Percentiles rank a stretch among this genome's conserved stretches.
Conservation (phyloP, 2,329 filamentous ascomycete genomes). For the Tricladium varicosporioides region DNA sequence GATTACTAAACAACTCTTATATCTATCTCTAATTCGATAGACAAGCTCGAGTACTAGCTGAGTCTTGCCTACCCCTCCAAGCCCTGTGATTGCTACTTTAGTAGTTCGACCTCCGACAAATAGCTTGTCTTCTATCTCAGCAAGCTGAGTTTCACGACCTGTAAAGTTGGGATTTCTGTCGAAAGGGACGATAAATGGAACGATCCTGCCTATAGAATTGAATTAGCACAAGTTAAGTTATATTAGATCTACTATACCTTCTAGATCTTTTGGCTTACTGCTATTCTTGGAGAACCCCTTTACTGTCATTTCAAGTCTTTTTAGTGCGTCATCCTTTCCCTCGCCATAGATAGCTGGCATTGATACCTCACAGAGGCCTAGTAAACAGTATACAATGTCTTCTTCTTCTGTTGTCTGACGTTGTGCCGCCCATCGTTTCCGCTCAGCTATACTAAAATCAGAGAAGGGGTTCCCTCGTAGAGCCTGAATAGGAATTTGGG, state of each 20-base stretch:
- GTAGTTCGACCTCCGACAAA: constrained; percentile 8
- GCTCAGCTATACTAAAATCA: constrained; percentile 9
- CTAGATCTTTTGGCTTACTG: too few species aligned
- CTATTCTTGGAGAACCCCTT: too few species aligned
- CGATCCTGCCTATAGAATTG: not conserved
- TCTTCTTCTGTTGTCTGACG: constrained; percentile 37
- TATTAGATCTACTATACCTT: constrained; percentile 4
- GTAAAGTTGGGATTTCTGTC: constrained; percentile 14
- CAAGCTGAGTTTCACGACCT: too few species aligned
- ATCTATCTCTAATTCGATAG: constrained; percentile 36
- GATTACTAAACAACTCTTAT: constrained; percentile 40
- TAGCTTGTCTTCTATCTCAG: constrained; percentile 30
- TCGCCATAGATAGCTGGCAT: constrained; percentile 45
- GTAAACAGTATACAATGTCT: constrained; percentile 42
- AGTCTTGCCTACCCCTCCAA: constrained; percentile 44
- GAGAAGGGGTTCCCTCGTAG: too few species aligned
- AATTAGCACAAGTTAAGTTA: constrained; percentile 7
- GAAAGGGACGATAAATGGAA: constrained; percentile 16
- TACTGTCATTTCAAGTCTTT: constrained; percentile 36
- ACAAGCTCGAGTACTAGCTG: constrained; percentile 41
- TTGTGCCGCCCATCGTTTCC: constrained; percentile 39
- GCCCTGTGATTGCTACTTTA: constrained; percentile 32
- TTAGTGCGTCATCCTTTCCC: constrained; percentile 30
- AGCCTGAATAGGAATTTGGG: constrained; percentile 9
- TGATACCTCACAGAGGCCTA: constrained; percentile 43